Base-by-base conservation (phyloP, 2,329 filamentous ascomycete species). In the Beauveria rudraprayagi region DNA sequence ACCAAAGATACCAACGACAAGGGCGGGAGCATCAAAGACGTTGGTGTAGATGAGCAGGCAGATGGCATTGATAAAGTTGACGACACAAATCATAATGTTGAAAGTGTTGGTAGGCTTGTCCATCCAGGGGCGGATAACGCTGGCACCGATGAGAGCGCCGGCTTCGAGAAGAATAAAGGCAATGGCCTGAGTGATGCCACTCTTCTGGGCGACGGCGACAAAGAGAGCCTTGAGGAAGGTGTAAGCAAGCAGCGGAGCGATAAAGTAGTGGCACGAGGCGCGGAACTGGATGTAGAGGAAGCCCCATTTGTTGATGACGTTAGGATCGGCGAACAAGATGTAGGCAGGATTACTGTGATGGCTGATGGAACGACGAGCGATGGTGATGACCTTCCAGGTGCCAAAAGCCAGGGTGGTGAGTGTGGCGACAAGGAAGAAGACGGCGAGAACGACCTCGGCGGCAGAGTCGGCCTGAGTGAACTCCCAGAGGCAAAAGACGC, bases 261-360 rank as follows among this genome's bases (percentile, higher is more conserved):
- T 91, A 75, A 93, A 97, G 79, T 95, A 97, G 82, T 96, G 97
- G 44, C 92, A 91, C 2, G 92, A 93, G 44, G 93, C 93, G 69
- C 93, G 90, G 82, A 96, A 97, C 74, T 96, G 92, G 46, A 97
- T 91, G 72, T 97, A 97, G 66, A 97, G 84, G 80, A 97, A 97
- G 24, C 93, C 93, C 93, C 92, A 97, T 77, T 96, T 96, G 83
- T 97, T 96, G 65, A 97, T 83, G 58, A 90, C 88, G 65, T 91
- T 84, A n/a, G 92, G 92, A 69, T 97, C 92, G 2, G 93, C 96
- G 78, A 95, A 97, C 64, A 97, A 86, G 67, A 97, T 96, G 75
- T 97, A 97, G 30, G 92, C 93, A 28, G 93, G 92, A 77, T 96
- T 97, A 77, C 93, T 92, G 81, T 97, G 92, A 85, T 96, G 91